phyloP scores from a whole-genome alignment of 148 eudicot species.

The Silene latifolia region DNA sequence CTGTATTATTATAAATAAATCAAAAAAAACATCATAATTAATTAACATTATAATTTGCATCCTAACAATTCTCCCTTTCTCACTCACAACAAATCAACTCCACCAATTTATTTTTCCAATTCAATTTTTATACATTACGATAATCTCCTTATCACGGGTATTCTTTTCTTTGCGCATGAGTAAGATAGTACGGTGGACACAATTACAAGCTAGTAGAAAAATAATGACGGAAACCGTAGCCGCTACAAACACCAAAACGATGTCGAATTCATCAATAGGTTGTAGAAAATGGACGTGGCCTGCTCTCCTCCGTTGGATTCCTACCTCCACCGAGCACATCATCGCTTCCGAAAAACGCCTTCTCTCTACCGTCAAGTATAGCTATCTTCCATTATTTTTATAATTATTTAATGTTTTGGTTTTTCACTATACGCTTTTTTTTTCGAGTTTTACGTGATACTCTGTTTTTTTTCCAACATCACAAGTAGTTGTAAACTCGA shows the following conservation, averaged over 20 bases:
- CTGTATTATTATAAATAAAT: no score
- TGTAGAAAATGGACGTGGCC: slow-evolving; percentile 47
- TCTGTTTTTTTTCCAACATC: no score
- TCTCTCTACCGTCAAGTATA: slow-evolving; percentile 78
- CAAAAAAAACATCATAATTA: no score
- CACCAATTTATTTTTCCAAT: no score
- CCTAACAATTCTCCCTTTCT: no score
- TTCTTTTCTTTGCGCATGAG: slow-evolving; percentile 24
- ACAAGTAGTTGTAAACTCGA: no score
- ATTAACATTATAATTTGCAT: no score
- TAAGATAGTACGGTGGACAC: slow-evolving; percentile 19
- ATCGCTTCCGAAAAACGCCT: slow-evolving; percentile 83
- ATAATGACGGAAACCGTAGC: slow-evolving; percentile 59
- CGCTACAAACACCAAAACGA: slow-evolving; percentile 23
- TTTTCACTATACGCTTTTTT: no score
- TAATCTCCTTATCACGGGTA: no score
- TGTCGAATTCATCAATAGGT: slow-evolving; percentile 14
- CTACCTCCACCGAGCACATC: slow-evolving; percentile 75
- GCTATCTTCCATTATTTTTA: neutral
- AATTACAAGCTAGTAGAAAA: neutral
- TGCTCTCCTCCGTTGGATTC: slow-evolving; percentile 66
- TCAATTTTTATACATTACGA: no score
- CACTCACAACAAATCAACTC: no score
- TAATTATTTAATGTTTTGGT: neutral
- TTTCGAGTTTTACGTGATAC: no score